phyloP scores from a whole-genome alignment of 225 moss, liverwort and hornwort species.

The Neckera pumila region DNA sequence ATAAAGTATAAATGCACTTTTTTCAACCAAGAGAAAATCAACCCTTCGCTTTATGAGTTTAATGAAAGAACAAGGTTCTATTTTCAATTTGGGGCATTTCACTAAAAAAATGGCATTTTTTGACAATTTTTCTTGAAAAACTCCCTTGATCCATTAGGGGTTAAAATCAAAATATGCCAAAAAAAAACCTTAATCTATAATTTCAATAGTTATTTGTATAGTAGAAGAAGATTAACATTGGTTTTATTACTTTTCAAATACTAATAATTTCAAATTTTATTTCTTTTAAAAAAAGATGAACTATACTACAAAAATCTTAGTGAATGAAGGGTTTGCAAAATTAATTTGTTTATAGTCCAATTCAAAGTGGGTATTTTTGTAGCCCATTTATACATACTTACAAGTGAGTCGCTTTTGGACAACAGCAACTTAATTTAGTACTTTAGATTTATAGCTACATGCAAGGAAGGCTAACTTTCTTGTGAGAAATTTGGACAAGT shows the following conservation, averaged over 20 bases:
- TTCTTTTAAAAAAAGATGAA: neutral
- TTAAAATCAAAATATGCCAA: neutral
- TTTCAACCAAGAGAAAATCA: too few species aligned
- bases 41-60: too few species aligned
- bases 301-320: neutral
- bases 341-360: neutral
- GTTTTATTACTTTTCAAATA: neutral
- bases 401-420: neutral
- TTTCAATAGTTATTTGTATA: neutral
- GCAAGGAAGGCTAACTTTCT: neutral
- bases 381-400: neutral
- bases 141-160: fast-evolving
- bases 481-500: neutral
- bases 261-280: neutral
- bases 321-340: neutral
- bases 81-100: neutral
- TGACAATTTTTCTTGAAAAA: neutral
- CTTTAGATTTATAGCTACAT: neutral
- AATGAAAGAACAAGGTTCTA: too few species aligned
- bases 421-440: neutral
- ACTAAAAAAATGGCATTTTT: neutral
- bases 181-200: neutral
- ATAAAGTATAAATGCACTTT: too few species aligned
- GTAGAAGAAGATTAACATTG: neutral
- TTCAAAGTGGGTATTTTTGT: neutral